These are phyloP conservation scores for Amanita brunnescens DNA, from an alignment of 768 basidiomycete species.

Conservation along the genomic window DNA sequence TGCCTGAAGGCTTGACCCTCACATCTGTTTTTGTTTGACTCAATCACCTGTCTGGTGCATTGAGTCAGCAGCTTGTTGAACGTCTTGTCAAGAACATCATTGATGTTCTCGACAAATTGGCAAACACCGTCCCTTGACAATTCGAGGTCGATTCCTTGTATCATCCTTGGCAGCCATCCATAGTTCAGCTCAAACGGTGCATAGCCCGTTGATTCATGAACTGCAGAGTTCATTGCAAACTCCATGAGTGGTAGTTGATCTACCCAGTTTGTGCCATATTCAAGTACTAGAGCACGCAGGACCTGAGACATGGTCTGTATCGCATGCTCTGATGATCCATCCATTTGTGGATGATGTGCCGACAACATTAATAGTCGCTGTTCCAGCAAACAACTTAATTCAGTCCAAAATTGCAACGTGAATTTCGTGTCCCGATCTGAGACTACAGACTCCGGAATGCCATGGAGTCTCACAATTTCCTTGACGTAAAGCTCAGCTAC, in stretches of 20 bases:
- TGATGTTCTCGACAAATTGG: neutral
- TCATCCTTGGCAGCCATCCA: neutral
- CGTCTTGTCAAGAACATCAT: conserved; percentile 2
- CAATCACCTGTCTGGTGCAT: conserved; percentile 15
- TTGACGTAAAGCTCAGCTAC: conserved; percentile 15
- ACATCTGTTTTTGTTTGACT: conserved; percentile 18
- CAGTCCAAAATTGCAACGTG: neutral
- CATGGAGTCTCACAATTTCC: conserved; percentile 18
- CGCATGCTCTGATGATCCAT: neutral
- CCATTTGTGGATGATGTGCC: neutral
- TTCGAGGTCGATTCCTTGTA: neutral
- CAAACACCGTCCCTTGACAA: neutral
- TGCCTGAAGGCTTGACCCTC: conserved; percentile 11
- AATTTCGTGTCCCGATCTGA: neutral
- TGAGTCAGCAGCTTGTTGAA: conserved; percentile 27
- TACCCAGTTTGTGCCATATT: neutral
- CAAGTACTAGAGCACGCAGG: neutral
- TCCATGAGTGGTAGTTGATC: neutral
- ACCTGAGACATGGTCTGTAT: neutral
- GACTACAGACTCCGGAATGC: neutral
- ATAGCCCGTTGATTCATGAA: neutral
- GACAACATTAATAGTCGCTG: neutral
- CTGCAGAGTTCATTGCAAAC: no score
- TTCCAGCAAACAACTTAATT: neutral
- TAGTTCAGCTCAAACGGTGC: neutral